Evolutionary conservation across 148 eudicot species (phyloP), one percentile per base, ranked within the genome.

Genomic region (Chenopodium berlandieri): DNA sequence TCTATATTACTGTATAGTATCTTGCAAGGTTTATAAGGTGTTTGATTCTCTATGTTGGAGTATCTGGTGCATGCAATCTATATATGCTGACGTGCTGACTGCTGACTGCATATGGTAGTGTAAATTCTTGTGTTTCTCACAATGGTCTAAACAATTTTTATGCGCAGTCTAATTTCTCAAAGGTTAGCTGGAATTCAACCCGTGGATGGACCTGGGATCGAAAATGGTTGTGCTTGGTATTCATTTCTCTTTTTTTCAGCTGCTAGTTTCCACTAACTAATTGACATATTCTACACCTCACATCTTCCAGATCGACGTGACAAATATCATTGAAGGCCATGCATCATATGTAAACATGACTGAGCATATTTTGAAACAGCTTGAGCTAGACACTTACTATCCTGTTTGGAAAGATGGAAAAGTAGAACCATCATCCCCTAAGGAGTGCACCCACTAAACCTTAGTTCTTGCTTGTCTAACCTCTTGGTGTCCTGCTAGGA

Each of bases 161-260:
- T 80, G 77, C 77, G 85, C 90, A 92, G 98, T 77, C 91, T 94
- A 82, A 87, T 90, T 67, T 88, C 90, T 27, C 87, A 84, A 87
- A 97, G 98, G 79, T 82, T 94, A 82, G 98, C 98, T 13, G 98
- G 98, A 83, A 89, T 94, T 81, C 97, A 94, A 83, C 92, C 94
- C 27, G 87, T 92, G 69, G 88, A 88, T 66, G 88, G 85, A 81
- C 93, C 89, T 75, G 98, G 97, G 71, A 91, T 94, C 71, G 94
- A 94, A 83, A 94, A 94, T 82, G 97, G 90, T 88, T 32, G 91
- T 75, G n/a, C 4, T 65, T 9, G n/a, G 12, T 77, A 12, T 19
- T 5, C 44, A 40, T 40, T 6, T 40, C 44, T 40, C 44, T 40
- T 40, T 40, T 37, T 6, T 5, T 6, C 44, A 40, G 44, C 7